Evolutionary conservation across 768 basidiomycete genomes (phyloP), one percentile per base, ranked within the genome.

Genomic region (Kwoniella heveanensis): DNA sequence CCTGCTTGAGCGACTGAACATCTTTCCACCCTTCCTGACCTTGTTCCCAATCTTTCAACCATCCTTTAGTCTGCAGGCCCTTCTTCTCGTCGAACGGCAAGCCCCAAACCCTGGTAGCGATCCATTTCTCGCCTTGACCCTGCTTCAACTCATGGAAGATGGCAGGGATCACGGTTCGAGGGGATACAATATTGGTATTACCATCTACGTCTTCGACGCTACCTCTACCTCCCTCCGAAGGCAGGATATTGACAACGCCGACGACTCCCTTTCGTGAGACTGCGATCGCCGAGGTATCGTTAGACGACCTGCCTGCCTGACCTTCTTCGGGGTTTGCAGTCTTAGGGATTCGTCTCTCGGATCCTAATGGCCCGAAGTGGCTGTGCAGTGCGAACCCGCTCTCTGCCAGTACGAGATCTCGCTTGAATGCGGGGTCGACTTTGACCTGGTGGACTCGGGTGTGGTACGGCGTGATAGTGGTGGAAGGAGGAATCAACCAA

Each of bases 311-410:
- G n/a, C 54, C 49, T n/a, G 61, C 54, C 5, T 37, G 4, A 15
- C 61, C 61, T 26, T 55, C 61, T 69, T 86, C 83, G 54, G 48
- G 52, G 2, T 2, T 37, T 26, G 24, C 3, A 22, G 1, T 21
- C 15, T 49, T n/a, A 6, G 62, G 54, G 0, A 68, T 61, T 12
- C 67, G 60, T 44, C 67, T 59, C 46, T 72, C 68, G 10, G 59
- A 65, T 32, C 54, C 54, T 7, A 47, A 25, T 0, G 57, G 64
- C 30, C 79, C 78, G 17, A 84, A 80, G 71, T 88, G 87, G 0
- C 87, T 87, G 72, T 88, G 86, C 51, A 88, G 85, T 30, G 88
- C 87, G 67, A 85, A 90, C 0, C 85, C 88, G 9, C 86, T 88
- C 69, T 90, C 89, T 0, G 87, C 86, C 2, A 85, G 83, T 12